Conservation (phyloP, 331 rosid species). For the Rhamnella rubrinervis region DNA sequence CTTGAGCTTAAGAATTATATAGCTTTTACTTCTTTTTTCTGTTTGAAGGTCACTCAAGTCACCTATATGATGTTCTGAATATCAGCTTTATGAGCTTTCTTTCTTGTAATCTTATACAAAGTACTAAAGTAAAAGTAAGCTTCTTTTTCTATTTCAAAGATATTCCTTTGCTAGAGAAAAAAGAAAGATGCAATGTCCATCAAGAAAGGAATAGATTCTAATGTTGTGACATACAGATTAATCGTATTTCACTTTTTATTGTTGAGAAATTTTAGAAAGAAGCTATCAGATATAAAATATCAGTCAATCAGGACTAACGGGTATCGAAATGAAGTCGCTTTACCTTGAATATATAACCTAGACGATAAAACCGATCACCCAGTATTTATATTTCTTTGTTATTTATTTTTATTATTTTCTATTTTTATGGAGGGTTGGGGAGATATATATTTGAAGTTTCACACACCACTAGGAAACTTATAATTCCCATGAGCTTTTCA, state of each 20-base stretch:
- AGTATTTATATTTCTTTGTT: too few relatives aligned
- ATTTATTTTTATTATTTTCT: too few relatives aligned
- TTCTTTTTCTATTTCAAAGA: conserved; percentile 39
- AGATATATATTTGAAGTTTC: not conserved
- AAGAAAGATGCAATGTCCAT: conserved; percentile 6
- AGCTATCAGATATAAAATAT: too few relatives aligned
- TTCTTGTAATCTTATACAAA: not conserved
- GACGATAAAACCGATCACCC: too few relatives aligned
- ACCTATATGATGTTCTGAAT: not conserved
- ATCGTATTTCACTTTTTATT: too few relatives aligned
- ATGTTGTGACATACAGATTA: too few relatives aligned
- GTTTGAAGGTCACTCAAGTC: conserved; percentile 10
- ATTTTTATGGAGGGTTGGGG: too few relatives aligned
- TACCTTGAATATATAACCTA: too few relatives aligned
- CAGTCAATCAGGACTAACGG: too few relatives aligned
- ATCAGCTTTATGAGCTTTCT: conserved; percentile 16
- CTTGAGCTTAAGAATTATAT: conserved; percentile 2
- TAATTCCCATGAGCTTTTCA: not conserved
- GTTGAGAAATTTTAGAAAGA: too few relatives aligned
- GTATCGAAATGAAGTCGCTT: too few relatives aligned
- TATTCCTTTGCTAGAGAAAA: conserved; percentile 25
- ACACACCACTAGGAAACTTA: not conserved
- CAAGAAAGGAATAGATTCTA: conserved; percentile 28
- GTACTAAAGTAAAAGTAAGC: conserved; percentile 34
- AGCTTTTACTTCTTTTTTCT: conserved; percentile 21